phyloP scores from a whole-genome alignment of 148 eudicot species.

The Heliosperma pusillum region DNA sequence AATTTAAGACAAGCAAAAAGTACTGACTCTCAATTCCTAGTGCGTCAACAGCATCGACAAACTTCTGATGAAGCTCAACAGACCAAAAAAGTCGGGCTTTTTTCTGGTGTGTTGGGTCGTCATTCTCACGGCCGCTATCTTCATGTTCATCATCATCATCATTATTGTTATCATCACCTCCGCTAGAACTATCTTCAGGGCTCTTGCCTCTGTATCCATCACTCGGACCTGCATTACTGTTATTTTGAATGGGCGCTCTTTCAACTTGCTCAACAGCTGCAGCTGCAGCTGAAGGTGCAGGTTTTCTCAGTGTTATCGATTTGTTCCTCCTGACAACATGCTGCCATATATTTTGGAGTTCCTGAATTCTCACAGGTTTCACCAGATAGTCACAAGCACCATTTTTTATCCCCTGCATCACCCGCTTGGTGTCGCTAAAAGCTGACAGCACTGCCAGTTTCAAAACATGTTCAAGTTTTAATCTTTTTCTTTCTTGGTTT shows the following conservation, averaged over 20 bases:
- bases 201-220: slow-evolving; percentile 34
- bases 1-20: neutral
- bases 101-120: slow-evolving; percentile 54
- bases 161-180: slow-evolving; percentile 23
- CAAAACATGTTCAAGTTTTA: neutral
- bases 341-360: slow-evolving; percentile 84
- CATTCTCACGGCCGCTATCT: slow-evolving; percentile 47
- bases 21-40: slow-evolving; percentile 73
- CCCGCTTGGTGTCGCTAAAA: slow-evolving; percentile 62
- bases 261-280: slow-evolving; percentile 38
- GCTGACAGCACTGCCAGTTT: slow-evolving; percentile 70
- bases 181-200: slow-evolving; percentile 32
- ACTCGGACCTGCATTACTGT: slow-evolving; percentile 24
- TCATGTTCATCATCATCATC: slow-evolving; percentile 30
- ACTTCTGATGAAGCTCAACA: slow-evolving; percentile 76
- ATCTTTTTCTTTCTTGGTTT: too few relatives aligned
- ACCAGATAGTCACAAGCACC: slow-evolving; percentile 94
- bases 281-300: slow-evolving; percentile 32
- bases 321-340: slow-evolving; percentile 67
- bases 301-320: slow-evolving; percentile 27
- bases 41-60: slow-evolving; percentile 76
- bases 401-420: slow-evolving; percentile 77
- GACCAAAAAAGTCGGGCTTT: slow-evolving; percentile 87
- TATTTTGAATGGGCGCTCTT: slow-evolving; percentile 19
- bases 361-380: slow-evolving; percentile 88